Base-by-base conservation (phyloP, 179 eudicot species). In the Amaranthus tricolor region DNA sequence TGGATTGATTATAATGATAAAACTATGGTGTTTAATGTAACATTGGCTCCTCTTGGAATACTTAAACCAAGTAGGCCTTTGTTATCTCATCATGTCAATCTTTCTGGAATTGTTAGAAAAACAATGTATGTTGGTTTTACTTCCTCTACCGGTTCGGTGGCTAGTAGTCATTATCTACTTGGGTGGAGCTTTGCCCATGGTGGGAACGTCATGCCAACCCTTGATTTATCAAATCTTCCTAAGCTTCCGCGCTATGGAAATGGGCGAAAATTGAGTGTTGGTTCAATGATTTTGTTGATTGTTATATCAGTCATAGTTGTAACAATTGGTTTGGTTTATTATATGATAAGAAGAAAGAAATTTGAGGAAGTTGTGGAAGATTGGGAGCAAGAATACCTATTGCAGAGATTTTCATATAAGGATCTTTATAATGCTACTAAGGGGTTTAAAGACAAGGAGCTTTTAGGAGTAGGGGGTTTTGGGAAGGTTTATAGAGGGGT, bases 111-210 rank as follows among this genome's bases (percentile, higher is more conserved):
- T 15, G 20, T 81, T 6, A 68, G 71, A 40, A 82, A 84, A 12
- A 49, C 69, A 11, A 75, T 82, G 82, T 85, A 82, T 62, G 71
- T 82, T 40, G 85, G 84, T 15, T 77, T 85, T 64, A 55, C 84
- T 20, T 44, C 82, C 2, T 8, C 85, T 21, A 85, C 84, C 0
- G 78, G 85, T 1, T 0, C 54, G 49, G 11, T 71, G 24, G 15
- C 77, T 56, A 62, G 57, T 14, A 70, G 49, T 40, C 79, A 80
- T 45, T 82, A 85, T 19, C 0, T 82, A 13, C 78, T 85, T 5
- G 88, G 88, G n/a, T 85, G 85, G 85, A 82, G 82, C 76, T 82
- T 75, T 43, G 73, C 65, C 64, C 71, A 74, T 24, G 76, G 52
- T 5, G 70, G 78, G 52, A 9, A 74, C 43, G 21, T 44, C 57